Evolutionary conservation across 805 yeast genomes (phyloP).

Genomic region (Hanseniaspora pseudoguilliermondii): DNA sequence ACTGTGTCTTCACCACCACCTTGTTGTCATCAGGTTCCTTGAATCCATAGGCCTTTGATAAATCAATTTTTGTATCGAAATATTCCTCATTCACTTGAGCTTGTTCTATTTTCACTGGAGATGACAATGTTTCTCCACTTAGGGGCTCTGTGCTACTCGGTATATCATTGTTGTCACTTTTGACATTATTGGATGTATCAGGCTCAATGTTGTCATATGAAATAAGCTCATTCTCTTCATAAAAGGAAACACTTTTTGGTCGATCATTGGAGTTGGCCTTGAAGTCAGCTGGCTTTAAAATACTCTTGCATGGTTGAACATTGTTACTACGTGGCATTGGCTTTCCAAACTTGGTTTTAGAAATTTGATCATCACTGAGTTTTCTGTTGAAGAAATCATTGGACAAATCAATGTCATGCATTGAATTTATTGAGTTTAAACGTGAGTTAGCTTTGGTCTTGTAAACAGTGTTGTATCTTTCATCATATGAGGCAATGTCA

Average conservation of each 20-base stretch:
- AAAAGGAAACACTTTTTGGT: not conserved
- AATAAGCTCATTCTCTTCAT: not conserved
- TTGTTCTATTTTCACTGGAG: not conserved
- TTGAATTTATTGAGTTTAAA: not conserved
- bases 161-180: too few relatives aligned
- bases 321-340: not conserved
- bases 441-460: not conserved
- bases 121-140: not conserved
- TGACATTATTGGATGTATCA: not conserved
- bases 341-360: not conserved
- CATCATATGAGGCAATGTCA: not conserved
- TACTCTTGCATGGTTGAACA: not conserved
- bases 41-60: not conserved
- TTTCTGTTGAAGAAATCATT: not conserved
- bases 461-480: not conserved
- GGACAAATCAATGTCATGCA: not conserved
- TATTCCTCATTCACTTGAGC: not conserved
- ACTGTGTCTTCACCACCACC: not conserved
- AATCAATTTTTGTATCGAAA: not conserved
- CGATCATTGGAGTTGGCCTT: not conserved
- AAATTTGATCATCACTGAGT: not conserved
- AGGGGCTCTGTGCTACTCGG: not conserved
- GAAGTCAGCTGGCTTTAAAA: not conserved
- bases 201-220: not conserved
- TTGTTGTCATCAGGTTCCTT: conserved; percentile 3